Percentiles rank a stretch among this genome's conserved stretches.
phyloP scores from a whole-genome alignment of 768 basidiomycete species.

The Rubroboletus satanas region DNA sequence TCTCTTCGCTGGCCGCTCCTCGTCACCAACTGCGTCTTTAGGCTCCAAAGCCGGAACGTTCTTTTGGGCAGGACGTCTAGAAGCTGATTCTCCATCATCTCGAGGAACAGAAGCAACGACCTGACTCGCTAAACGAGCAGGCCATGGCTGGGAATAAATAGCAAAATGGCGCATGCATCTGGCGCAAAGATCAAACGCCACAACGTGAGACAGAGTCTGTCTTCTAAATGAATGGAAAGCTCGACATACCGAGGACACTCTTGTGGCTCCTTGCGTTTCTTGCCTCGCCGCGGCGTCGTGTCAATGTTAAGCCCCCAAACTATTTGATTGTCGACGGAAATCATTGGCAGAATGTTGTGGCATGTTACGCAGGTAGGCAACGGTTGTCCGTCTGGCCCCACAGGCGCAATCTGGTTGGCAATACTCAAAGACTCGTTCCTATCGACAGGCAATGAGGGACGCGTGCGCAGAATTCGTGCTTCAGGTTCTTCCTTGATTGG shows the following conservation, averaged over 20 bases:
- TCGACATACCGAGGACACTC: slow-evolving; percentile 68
- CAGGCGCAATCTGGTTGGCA: slow-evolving; percentile 41
- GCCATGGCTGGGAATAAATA: slow-evolving; percentile 73
- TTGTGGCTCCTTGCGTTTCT: slow-evolving; percentile 58
- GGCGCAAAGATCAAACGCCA: slow-evolving; percentile 12
- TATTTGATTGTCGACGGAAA: slow-evolving; percentile 68
- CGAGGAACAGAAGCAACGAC: slow-evolving; percentile 46
- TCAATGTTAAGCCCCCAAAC: slow-evolving; percentile 68
- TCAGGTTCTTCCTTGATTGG: slow-evolving; percentile 49
- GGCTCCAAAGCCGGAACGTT: slow-evolving; percentile 48
- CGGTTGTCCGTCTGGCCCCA: slow-evolving; percentile 62
- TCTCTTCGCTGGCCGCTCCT: slow-evolving; percentile 44
- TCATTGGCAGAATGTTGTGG: slow-evolving; percentile 66
- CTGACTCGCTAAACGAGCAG: slow-evolving; percentile 49
- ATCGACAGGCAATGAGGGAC: slow-evolving; percentile 38
- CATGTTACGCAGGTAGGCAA: slow-evolving; percentile 73
- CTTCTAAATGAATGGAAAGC: slow-evolving; percentile 23
- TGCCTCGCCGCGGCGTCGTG: slow-evolving; percentile 40
- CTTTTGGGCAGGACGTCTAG: slow-evolving; percentile 50
- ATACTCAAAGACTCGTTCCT: slow-evolving; percentile 37
- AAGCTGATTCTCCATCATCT: slow-evolving; percentile 39
- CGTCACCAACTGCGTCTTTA: slow-evolving; percentile 47
- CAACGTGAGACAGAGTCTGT: slow-evolving; percentile 11
- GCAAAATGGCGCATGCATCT: slow-evolving; percentile 80
- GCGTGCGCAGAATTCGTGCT: slow-evolving; percentile 47